Evolutionary conservation across 208 protist species (phyloP), one percentile per base, ranked within the genome.

Genomic region (Acanthamoeba triangularis): DNA sequence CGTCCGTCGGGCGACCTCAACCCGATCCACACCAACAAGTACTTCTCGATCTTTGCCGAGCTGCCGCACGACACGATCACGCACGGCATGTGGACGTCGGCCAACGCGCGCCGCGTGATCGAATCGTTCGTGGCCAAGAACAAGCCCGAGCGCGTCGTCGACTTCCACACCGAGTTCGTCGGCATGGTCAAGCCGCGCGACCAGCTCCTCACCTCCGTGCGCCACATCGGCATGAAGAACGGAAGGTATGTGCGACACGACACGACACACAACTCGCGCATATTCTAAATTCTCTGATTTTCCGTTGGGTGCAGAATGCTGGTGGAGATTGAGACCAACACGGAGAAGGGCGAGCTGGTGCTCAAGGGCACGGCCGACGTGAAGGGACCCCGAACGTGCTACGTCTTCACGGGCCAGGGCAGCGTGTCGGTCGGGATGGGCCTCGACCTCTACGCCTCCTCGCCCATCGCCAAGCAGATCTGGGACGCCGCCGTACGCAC

Each of bases 341-440:
- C 49, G 37, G 67, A 95, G 41, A 13, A 88, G 33, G 96, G 93
- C 72, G 56, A 44, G 35, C 33, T 63, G 11, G 97, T 98, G 23
- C 94, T 98, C 28, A 96, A 98, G 56, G 98, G 96, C 47, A 82
- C 84, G 30, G 97, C 97, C 23, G 95, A 98, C 65, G 91, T 98
- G 16, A 94, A 96, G 63, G 95, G 97, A 72, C 95, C 96, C 10
- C 30, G 41, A 25, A 97, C 98, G 0, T 97, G 97, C 25, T 98
- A 98, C 90, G 90, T 98, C 23, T 98, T 98, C 94, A 98, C 98
- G 3, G 98, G 98, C n/a, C 98, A 98, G 92, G 98, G 94, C 35
- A 76, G 54, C 54, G 94, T 69, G 13, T 63, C 61, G 23, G 94
- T 95, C 18, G 93, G 94, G 33, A 98, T 98, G 97, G 98, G 98